Conservation (phyloP, 768 basidiomycete genomes). For the Trametes punicea region DNA sequence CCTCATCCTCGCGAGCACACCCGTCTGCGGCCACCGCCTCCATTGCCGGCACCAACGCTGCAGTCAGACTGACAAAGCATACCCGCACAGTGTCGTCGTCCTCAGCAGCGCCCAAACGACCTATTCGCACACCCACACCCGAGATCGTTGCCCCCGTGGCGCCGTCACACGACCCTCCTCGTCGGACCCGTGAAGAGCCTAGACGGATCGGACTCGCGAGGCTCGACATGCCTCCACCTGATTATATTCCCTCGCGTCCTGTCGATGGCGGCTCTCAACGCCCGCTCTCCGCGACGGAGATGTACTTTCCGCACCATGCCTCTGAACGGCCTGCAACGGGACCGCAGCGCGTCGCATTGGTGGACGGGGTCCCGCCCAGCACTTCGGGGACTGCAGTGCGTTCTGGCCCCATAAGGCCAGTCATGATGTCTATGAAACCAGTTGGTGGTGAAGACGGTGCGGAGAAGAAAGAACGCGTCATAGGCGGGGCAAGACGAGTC, state of each 20-base stretch:
- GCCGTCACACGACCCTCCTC: slow-evolving; percentile 1
- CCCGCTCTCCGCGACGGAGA: slow-evolving; percentile 10
- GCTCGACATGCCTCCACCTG: slow-evolving; percentile 23
- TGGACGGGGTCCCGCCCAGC: neutral
- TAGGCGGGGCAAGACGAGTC: slow-evolving; percentile 25
- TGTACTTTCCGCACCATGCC: slow-evolving; percentile 10
- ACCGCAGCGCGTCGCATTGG: slow-evolving; percentile 9
- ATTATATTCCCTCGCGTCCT: slow-evolving; percentile 16
- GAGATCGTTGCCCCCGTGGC: neutral
- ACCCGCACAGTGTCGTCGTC: slow-evolving; percentile 12
- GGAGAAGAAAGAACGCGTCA: slow-evolving; percentile 18
- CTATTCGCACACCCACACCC: slow-evolving; percentile 4
- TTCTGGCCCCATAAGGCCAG: slow-evolving; percentile 12
- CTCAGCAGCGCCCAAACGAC: slow-evolving; percentile 2
- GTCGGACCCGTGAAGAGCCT: slow-evolving; percentile 10
- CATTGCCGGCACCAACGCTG: neutral
- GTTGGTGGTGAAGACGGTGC: neutral
- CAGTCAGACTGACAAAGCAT: slow-evolving; percentile 4
- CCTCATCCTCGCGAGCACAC: slow-evolving; percentile 1
- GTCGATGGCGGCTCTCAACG: slow-evolving; percentile 9
- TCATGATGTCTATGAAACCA: neutral
- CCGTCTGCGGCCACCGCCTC: neutral
- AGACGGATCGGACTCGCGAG: slow-evolving; percentile 3
- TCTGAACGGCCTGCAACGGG: neutral
- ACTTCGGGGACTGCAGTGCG: neutral